phyloP scores from a whole-genome alignment of 331 rosid genomes.

The Telfairia occidentalis region DNA sequence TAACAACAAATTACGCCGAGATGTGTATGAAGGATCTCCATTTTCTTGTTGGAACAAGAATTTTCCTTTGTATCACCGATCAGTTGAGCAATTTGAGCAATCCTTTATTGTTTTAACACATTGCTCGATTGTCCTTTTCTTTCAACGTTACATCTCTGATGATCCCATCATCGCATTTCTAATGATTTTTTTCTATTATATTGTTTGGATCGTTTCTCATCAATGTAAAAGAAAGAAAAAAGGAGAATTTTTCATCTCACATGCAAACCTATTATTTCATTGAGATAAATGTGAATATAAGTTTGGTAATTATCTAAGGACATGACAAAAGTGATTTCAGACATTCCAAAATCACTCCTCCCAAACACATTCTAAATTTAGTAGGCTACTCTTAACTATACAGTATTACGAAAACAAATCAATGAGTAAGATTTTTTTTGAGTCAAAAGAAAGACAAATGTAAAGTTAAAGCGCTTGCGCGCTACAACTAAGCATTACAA shows the following conservation, averaged over 20 bases:
- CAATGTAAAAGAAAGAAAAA: not conserved
- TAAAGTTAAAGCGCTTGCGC: not conserved
- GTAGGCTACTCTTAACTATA: too few relatives aligned
- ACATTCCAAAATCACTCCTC: too few relatives aligned
- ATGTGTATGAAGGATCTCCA: too few relatives aligned
- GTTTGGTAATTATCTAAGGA: too few relatives aligned
- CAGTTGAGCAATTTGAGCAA: not conserved
- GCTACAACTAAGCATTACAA: slow-evolving; percentile 1
- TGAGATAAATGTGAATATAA: not conserved
- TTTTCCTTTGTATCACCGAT: too few relatives aligned
- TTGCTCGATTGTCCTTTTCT: not conserved
- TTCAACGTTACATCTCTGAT: not conserved
- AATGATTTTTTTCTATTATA: not conserved
- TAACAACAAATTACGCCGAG: not conserved
- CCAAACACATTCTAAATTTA: too few relatives aligned
- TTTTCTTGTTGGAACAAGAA: too few relatives aligned
- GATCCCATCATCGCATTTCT: not conserved
- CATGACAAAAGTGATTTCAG: too few relatives aligned
- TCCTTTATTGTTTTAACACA: not conserved
- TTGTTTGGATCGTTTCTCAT: not conserved
- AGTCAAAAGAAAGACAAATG: not conserved
- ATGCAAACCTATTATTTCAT: not conserved
- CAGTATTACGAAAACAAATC: not conserved
- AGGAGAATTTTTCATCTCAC: not conserved
- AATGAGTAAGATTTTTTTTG: not conserved